Conservation (phyloP, 2,329 filamentous ascomycete genomes). For the Fusarium cyanostomum region DNA sequence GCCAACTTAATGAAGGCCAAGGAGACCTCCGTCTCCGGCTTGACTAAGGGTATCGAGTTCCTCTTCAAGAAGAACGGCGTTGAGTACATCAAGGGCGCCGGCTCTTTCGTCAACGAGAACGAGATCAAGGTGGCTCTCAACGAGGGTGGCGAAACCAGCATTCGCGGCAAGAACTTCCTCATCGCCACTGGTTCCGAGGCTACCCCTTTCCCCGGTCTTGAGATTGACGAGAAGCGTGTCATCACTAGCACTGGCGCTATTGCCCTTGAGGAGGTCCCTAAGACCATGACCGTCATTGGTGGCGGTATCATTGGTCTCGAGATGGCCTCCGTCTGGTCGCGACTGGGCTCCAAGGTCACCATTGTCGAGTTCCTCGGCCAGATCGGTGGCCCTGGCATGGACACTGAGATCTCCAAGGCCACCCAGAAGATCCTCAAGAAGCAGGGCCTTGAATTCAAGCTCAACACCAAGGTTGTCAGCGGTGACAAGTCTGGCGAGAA, state of each 20-base stretch:
- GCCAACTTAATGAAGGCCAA: slow-evolving; percentile 98
- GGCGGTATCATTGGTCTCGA: slow-evolving; percentile 99
- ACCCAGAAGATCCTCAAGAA: slow-evolving; percentile 93
- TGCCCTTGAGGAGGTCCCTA: slow-evolving; percentile 86
- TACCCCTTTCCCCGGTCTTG: slow-evolving; percentile 94
- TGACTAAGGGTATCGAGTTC: slow-evolving; percentile 98
- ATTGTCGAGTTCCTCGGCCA: slow-evolving; percentile 96
- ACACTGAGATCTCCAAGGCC: slow-evolving; percentile 89
- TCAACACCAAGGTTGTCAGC: slow-evolving; percentile 91
- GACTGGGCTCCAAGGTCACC: slow-evolving; percentile 92
- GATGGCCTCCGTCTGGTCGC: slow-evolving; percentile 98
- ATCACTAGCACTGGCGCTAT: slow-evolving; percentile 96
- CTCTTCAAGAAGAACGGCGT: slow-evolving; percentile 99
- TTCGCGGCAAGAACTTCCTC: slow-evolving; percentile 95
- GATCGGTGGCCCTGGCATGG: slow-evolving; percentile 98
- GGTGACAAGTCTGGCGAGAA: slow-evolving; percentile 83
- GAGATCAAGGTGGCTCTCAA: slow-evolving; percentile 90
- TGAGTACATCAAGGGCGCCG: slow-evolving; percentile 95
- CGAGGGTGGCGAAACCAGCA: slow-evolving; percentile 88
- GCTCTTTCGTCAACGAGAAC: slow-evolving; percentile 86
- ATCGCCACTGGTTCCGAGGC: slow-evolving; percentile 96
- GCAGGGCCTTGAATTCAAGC: slow-evolving; percentile 98
- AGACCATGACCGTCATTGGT: slow-evolving; percentile 97
- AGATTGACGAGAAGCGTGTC: slow-evolving; percentile 97
- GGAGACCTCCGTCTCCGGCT: slow-evolving; percentile 84